Evolutionary conservation across 2,329 filamentous ascomycete species (phyloP).

Genomic region (Talaromyces sp.): DNA sequence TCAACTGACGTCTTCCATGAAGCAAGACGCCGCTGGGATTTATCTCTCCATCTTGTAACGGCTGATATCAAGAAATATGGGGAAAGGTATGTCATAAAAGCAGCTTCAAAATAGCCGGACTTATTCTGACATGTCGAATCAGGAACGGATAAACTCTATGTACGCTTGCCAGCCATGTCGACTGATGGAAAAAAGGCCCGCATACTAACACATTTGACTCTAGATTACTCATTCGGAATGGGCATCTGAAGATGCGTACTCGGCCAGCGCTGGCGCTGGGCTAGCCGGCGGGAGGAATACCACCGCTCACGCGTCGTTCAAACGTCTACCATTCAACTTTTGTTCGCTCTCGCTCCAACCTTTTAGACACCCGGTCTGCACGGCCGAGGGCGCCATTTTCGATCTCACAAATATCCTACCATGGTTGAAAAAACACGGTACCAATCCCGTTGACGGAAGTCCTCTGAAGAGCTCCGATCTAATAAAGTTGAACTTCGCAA

Average conservation of each 20-base stretch:
- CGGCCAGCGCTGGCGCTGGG: conserved; percentile 71
- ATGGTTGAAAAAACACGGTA: conserved; percentile 91
- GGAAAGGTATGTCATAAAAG: conserved; percentile 35
- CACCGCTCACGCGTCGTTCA: conserved; percentile 64
- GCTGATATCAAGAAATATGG: conserved; percentile 26
- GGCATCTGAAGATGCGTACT: conserved; percentile 85
- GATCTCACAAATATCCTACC: conserved; percentile 90
- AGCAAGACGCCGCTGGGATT: background rate
- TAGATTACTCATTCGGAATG: conserved; percentile 97
- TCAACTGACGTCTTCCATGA: background rate
- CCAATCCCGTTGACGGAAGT: conserved; percentile 82
- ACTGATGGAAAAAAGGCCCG: background rate
- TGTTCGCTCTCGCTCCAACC: conserved; percentile 94
- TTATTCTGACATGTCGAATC: conserved; percentile 12
- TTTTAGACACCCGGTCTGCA: conserved; percentile 93
- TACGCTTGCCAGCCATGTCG: conserved; percentile 27
- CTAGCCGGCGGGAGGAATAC: conserved; percentile 51
- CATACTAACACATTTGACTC: conserved; percentile 20
- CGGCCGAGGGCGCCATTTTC: conserved; percentile 79
- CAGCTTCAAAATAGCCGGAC: background rate
- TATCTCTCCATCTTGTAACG: background rate
- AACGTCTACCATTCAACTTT: conserved; percentile 93
- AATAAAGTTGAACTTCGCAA: conserved; percentile 85
- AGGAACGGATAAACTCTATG: conserved; percentile 52
- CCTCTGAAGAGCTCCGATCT: conserved; percentile 76